phyloP scores from a whole-genome alignment of 2,329 filamentous ascomycete genomes.

The Acarospora socialis region DNA sequence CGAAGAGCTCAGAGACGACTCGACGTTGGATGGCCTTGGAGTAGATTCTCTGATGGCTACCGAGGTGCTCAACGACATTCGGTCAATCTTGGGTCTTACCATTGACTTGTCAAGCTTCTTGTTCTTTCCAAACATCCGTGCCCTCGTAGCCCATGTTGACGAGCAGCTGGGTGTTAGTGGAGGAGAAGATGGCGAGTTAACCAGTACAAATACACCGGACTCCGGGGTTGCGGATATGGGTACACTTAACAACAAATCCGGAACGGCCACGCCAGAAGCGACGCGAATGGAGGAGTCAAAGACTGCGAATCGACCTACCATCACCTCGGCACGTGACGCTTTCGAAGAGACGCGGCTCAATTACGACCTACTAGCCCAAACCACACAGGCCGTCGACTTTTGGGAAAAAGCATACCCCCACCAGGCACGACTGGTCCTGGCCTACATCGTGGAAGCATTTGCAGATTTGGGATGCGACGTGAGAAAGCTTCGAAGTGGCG shows the following conservation, averaged over 20 bases:
- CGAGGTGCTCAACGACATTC: conserved; percentile 28
- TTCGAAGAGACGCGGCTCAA: neutral
- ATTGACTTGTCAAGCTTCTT: neutral
- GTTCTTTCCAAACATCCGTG: neutral
- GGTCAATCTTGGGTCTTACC: conserved; percentile 17
- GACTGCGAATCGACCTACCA: no score
- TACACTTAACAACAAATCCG: no score
- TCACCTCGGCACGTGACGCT: neutral
- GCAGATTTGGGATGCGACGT: conserved; percentile 13
- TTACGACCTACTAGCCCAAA: conserved; percentile 6
- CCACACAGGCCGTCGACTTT: conserved; percentile 10
- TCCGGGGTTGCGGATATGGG: no score
- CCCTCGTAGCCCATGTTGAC: no score
- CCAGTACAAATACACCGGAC: no score
- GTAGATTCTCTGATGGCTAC: conserved; percentile 34
- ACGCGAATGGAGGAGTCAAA: no score
- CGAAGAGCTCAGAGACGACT: conserved; percentile 3
- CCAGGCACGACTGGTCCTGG: no score
- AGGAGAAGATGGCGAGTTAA: no score
- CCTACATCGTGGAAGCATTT: no score
- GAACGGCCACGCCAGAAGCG: no score
- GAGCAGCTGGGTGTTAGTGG: no score
- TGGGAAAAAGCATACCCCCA: conserved; percentile 12
- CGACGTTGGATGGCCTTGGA: conserved; percentile 23
- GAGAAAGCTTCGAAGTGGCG: conserved; percentile 5